Evolutionary conservation across 2,329 filamentous ascomycete species (phyloP).

Genomic region (Colletotrichum sp.): DNA sequence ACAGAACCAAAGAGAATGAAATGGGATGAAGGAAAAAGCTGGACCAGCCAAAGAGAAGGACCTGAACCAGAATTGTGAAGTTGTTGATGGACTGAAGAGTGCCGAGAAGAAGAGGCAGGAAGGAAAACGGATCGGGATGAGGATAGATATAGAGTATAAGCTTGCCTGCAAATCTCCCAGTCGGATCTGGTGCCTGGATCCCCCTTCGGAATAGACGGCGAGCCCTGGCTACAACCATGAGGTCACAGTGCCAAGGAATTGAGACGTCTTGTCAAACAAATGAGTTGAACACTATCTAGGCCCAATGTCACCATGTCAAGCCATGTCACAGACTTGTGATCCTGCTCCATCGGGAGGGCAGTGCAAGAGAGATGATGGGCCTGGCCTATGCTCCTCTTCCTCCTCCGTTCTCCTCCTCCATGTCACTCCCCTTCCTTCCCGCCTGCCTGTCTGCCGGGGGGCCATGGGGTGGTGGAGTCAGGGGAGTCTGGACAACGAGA

Average conservation of each 20-base stretch:
- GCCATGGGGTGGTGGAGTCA: not conserved
- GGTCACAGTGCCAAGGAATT: slow-evolving; percentile 18
- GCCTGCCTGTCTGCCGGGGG: not conserved
- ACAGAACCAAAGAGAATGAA: slow-evolving; percentile 17
- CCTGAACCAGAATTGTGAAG: slow-evolving; percentile 1
- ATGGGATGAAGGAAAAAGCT: not conserved
- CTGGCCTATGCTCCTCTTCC: not conserved
- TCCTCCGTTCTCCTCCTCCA: not conserved
- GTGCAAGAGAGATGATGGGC: not conserved
- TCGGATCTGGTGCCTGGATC: not conserved
- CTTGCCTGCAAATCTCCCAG: not conserved
- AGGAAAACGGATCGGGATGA: not conserved
- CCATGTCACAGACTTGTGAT: slow-evolving; percentile 16
- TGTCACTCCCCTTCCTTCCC: not conserved
- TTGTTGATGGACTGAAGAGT: slow-evolving; percentile 9
- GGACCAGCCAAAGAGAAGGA: slow-evolving; percentile 20
- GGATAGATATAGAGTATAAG: slow-evolving; percentile 19
- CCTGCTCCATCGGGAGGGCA: slow-evolving; percentile 12
- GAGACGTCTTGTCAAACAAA: slow-evolving; percentile 19
- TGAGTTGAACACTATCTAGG: slow-evolving; percentile 7
- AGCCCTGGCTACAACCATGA: not conserved
- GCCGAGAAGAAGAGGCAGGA: not conserved
- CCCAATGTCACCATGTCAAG: slow-evolving; percentile 3
- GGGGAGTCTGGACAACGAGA: not conserved
- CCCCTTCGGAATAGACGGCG: not conserved